Conservation (phyloP, 2,329 filamentous ascomycete species). For the Cladosporium sp. region DNA sequence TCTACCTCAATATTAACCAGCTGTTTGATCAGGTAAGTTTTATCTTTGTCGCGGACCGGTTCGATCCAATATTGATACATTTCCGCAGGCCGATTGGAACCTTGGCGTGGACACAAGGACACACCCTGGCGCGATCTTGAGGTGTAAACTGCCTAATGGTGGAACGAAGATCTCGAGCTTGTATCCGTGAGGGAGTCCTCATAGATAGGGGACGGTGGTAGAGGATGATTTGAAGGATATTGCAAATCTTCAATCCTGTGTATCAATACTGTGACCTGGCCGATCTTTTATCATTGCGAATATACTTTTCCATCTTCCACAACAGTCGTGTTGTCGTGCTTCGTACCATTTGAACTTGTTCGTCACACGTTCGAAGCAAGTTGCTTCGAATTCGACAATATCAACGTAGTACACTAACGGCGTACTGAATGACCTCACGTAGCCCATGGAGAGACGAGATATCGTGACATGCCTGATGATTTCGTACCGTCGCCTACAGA, state of each 20-base stretch:
- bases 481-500: conserved; percentile 8
- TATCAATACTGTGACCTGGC: background rate
- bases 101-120: conserved; percentile 44
- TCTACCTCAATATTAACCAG: conserved; percentile 54
- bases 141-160: conserved; percentile 44
- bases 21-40: conserved; percentile 43
- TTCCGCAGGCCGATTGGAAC: conserved; percentile 42
- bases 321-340: background rate
- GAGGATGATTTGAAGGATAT: background rate
- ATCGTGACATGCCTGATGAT: background rate
- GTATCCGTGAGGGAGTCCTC: conserved; percentile 14
- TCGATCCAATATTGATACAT: conserved; percentile 18
- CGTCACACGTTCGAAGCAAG: background rate
- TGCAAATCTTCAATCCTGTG: background rate
- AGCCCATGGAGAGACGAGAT: background rate
- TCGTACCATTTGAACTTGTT: background rate
- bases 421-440: background rate
- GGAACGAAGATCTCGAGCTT: conserved; percentile 41
- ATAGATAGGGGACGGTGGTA: background rate
- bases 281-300: background rate
- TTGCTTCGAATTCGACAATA: background rate
- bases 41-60: background rate
- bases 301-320: background rate
- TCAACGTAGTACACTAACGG: background rate
- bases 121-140: conserved; percentile 48